phyloP scores from a whole-genome alignment of 164 flowering plant species.

The Annona squamosa region DNA sequence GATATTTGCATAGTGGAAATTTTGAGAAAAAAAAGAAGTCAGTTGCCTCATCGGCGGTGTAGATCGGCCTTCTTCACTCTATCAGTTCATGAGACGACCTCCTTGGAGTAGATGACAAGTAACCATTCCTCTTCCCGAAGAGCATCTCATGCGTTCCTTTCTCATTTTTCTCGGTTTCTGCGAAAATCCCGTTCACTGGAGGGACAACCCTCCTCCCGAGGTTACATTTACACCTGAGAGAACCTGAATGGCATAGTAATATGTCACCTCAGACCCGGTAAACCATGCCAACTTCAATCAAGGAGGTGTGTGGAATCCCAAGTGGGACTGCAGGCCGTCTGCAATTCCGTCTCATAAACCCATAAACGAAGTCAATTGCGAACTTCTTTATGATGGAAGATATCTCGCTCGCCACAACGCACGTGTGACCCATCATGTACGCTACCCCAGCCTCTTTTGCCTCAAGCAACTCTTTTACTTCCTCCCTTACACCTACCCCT shows the following conservation, averaged over 20 bases:
- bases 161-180: background rate
- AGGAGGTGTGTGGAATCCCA: conserved; percentile 40
- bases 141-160: too few species aligned
- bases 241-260: background rate
- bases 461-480: conserved; percentile 30
- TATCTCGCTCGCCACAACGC: conserved; percentile 29
- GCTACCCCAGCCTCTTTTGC: conserved; percentile 51
- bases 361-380: conserved; percentile 37
- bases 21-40: too few species aligned
- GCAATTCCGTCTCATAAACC: conserved; percentile 45
- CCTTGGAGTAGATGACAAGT: too few species aligned
- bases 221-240: background rate
- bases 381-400: conserved; percentile 44
- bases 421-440: conserved; percentile 53
- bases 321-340: conserved; percentile 43
- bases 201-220: background rate
- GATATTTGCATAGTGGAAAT: too few species aligned
- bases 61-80: too few species aligned
- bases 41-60: too few species aligned
- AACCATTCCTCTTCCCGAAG: too few species aligned
- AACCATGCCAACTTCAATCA: conserved; percentile 58
- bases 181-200: background rate
- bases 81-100: too few species aligned
- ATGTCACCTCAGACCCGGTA: conserved; percentile 32
- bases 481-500: conserved; percentile 20